Evolutionary conservation across 129 eudicot genomes (phyloP).

Genomic region (Silybum marianum): DNA sequence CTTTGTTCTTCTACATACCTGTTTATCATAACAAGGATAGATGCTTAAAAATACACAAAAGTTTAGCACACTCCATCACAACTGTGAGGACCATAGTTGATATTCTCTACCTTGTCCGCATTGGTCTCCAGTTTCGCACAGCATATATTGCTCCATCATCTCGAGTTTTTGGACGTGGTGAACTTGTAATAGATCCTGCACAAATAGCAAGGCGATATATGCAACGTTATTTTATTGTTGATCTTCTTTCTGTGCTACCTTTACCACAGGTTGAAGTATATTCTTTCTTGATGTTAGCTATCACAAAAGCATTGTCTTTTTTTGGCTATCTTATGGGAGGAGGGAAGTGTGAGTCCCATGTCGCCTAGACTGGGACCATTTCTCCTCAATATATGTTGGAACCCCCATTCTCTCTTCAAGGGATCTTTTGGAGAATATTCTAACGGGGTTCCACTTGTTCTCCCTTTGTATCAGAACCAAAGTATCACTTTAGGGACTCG

Average conservation of each 20-base stretch:
- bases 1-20: conserved; percentile 85
- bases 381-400: background rate
- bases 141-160: conserved; percentile 98
- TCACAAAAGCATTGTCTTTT: background rate
- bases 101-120: conserved; percentile 64
- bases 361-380: background rate
- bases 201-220: conserved; percentile 82
- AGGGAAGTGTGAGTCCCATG: background rate
- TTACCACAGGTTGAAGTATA: conserved; percentile 71
- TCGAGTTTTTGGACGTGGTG: conserved; percentile 96
- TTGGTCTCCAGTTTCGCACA: conserved; percentile 84
- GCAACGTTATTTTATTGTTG: conserved; percentile 71
- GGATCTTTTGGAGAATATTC: background rate
- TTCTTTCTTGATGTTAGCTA: background rate
- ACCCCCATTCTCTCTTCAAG: background rate
- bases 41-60: conserved; percentile 72
- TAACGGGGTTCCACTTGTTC: background rate
- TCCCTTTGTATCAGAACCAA: background rate
- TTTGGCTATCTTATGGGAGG: background rate
- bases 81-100: conserved; percentile 70
- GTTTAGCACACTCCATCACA: conserved; percentile 71
- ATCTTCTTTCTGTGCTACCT: conserved; percentile 80
- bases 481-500: background rate
- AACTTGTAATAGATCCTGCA: conserved; percentile 85
- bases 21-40: conserved; percentile 45